These are phyloP conservation scores for Leishmania gerbilli DNA, from an alignment of 208 protist genomes.

Conservation along the genomic window DNA sequence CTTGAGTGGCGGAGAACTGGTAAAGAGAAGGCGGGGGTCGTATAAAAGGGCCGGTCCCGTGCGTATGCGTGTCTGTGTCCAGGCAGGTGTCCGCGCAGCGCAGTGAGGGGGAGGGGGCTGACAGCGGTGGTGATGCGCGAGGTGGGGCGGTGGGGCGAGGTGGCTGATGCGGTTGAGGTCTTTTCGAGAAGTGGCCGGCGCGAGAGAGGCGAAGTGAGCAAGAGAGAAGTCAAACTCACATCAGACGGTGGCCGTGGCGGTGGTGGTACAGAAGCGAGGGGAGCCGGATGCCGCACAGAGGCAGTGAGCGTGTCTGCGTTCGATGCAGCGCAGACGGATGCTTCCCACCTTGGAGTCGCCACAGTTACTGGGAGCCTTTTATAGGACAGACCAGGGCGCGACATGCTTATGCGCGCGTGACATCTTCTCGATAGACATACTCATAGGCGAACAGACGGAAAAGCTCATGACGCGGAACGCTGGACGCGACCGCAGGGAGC, in stretches of 20 bases:
- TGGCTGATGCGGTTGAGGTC: not conserved
- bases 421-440: not conserved
- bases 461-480: not conserved
- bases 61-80: not conserved
- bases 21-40: not conserved
- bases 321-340: not conserved
- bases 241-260: not conserved
- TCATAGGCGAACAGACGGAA: not conserved
- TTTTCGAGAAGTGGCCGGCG: not conserved
- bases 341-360: not conserved
- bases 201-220: not conserved
- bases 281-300: not conserved
- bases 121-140: no score
- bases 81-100: no score
- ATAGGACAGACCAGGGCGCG: not conserved
- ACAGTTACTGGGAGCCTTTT: not conserved
- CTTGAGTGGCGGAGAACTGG: not conserved
- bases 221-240: not conserved
- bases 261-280: not conserved
- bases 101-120: no score
- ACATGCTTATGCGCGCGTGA: not conserved
- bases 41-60: not conserved
- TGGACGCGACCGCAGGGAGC: not conserved
- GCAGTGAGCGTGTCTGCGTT: not conserved
- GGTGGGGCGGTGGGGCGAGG: not conserved